Evolutionary conservation across 306 rosid species (phyloP).

Genomic region (Dryas octopetala): DNA sequence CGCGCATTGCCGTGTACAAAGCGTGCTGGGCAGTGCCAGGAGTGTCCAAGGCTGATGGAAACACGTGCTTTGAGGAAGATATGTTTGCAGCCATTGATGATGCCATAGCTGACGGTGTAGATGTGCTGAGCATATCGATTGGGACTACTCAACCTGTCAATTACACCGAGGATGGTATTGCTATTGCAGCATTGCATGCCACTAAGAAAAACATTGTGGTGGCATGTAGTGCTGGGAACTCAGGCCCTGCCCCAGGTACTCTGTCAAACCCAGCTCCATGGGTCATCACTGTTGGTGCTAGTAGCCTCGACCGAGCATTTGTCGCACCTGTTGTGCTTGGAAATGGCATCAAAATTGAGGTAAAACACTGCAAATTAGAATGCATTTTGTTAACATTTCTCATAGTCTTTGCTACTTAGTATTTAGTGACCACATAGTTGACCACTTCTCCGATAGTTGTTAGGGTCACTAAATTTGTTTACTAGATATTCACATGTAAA

Average conservation of each 20-base stretch:
- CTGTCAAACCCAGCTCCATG: slow-evolving; percentile 80
- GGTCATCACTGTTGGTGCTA: slow-evolving; percentile 86
- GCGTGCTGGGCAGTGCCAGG: slow-evolving; percentile 91
- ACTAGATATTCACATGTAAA: no score
- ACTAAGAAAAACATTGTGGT: slow-evolving; percentile 67
- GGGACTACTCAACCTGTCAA: slow-evolving; percentile 41
- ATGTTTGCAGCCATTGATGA: slow-evolving; percentile 88
- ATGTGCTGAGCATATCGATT: slow-evolving; percentile 70
- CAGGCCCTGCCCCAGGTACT: slow-evolving; percentile 60
- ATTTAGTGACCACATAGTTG: no score
- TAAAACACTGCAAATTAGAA: slow-evolving; percentile 1
- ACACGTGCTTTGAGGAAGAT: slow-evolving; percentile 65
- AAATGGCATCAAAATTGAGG: slow-evolving; percentile 57
- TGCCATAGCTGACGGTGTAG: slow-evolving; percentile 80
- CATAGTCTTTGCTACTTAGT: no score
- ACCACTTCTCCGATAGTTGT: no score
- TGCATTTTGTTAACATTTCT: not conserved
- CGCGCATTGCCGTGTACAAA: slow-evolving; percentile 77
- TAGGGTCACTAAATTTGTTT: no score
- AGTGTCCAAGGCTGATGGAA: slow-evolving; percentile 51
- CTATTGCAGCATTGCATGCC: slow-evolving; percentile 65
- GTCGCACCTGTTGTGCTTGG: slow-evolving; percentile 50
- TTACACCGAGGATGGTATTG: slow-evolving; percentile 59
- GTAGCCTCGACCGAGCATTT: slow-evolving; percentile 73
- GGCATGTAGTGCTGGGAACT: slow-evolving; percentile 83